Percentiles rank a stretch among this genome's conserved stretches.
phyloP scores from a whole-genome alignment of 108 stramenopile genomes.

The Pseudonitzschia pungens region DNA sequence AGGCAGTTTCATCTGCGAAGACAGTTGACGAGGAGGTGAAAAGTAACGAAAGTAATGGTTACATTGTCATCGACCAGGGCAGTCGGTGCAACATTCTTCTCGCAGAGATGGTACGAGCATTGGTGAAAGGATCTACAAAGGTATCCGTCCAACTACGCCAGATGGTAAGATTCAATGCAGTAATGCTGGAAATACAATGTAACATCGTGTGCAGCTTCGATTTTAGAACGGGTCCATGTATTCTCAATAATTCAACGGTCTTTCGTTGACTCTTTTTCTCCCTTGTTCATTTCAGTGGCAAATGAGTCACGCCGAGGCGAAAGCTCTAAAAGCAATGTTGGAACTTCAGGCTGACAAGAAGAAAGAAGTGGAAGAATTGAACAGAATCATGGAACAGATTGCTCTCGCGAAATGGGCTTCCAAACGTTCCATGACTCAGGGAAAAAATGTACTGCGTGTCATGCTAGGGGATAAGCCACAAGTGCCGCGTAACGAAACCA shows the following conservation, averaged over 20 bases:
- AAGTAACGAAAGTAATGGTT: conserved; percentile 38
- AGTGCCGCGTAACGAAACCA: not conserved
- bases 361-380: conserved; percentile 11
- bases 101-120: conserved; percentile 59
- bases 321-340: conserved; percentile 39
- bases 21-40: conserved; percentile 3
- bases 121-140: conserved; percentile 38
- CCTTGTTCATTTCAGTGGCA: conserved; percentile 6
- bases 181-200: conserved; percentile 19
- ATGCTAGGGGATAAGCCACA: conserved; percentile 29
- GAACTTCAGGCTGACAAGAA: not conserved
- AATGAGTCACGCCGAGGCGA: conserved; percentile 38
- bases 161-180: conserved; percentile 5
- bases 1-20: conserved; percentile 12
- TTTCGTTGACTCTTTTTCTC: not conserved
- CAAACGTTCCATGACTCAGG: conserved; percentile 11
- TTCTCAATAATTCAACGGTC: not conserved
- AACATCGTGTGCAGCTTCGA: not conserved
- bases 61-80: conserved; percentile 60
- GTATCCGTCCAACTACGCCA: conserved; percentile 14
- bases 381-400: conserved; percentile 31
- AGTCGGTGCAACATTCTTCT: conserved; percentile 58
- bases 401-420: conserved; percentile 12
- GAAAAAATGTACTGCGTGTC: conserved; percentile 38
- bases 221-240: conserved; percentile 1